Evolutionary conservation across 257 asterid genomes (phyloP).

Genomic region (Datura wrightii): DNA sequence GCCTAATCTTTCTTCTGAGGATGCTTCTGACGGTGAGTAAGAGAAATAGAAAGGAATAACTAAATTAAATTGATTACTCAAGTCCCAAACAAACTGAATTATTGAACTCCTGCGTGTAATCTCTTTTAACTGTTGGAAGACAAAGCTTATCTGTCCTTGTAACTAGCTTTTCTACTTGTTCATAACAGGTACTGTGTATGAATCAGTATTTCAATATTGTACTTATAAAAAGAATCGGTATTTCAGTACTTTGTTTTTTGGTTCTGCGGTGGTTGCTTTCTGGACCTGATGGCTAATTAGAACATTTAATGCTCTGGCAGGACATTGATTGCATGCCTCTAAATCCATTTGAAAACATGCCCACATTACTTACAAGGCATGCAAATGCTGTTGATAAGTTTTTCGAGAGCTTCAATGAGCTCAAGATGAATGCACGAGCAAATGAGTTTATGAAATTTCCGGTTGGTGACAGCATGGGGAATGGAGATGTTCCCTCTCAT

Average conservation of each 20-base stretch:
- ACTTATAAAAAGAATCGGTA: background rate
- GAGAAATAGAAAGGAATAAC: conserved; percentile 7
- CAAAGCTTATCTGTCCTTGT: background rate
- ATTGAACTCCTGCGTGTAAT: conserved; percentile 19
- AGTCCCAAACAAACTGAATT: conserved; percentile 6
- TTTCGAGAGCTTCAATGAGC: conserved; percentile 63
- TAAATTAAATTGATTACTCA: conserved; percentile 6
- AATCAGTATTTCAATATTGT: conserved; percentile 11
- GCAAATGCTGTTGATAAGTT: conserved; percentile 57
- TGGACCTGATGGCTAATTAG: conserved; percentile 23
- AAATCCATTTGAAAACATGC: conserved; percentile 74
- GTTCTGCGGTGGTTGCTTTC: conserved; percentile 6
- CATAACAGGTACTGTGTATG: conserved; percentile 11
- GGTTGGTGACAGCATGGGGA: conserved; percentile 56
- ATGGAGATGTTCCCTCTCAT: conserved; percentile 50
- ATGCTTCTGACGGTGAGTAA: background rate
- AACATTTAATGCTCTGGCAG: conserved; percentile 51
- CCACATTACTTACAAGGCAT: conserved; percentile 62
- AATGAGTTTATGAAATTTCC: conserved; percentile 56
- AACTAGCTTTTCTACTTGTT: background rate
- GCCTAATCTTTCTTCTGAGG: conserved; percentile 13
- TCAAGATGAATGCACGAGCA: conserved; percentile 55
- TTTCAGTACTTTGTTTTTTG: conserved; percentile 17
- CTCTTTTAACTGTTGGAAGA: conserved; percentile 20
- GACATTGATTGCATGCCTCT: conserved; percentile 94